A percentile compares a stretch with the other conserved stretches of the same genome.
Conservation (phyloP, 495 filamentous ascomycete species). For the Xylaria castorea region DNA sequence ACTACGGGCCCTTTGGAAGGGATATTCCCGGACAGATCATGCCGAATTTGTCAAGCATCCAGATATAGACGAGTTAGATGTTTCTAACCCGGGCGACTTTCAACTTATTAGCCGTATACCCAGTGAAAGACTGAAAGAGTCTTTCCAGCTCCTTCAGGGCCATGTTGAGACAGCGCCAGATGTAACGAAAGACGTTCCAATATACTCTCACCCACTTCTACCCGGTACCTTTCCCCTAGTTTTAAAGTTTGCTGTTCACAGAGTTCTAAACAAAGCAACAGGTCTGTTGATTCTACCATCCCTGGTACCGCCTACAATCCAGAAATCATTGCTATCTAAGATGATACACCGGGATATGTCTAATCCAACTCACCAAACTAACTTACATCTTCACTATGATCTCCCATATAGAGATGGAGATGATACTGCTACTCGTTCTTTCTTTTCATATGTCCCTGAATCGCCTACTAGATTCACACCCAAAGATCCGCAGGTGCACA, state of each 20-base stretch:
- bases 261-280: conserved; percentile 41
- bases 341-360: conserved; percentile 84
- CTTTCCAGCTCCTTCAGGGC: conserved; percentile 46
- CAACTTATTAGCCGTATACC: conserved; percentile 46
- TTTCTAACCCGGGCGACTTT: conserved; percentile 42
- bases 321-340: conserved; percentile 68
- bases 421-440: conserved; percentile 41
- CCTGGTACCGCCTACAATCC: conserved; percentile 70
- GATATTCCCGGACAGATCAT: conserved; percentile 49
- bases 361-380: conserved; percentile 77
- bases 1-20: conserved; percentile 70
- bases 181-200: conserved; percentile 49
- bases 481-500: conserved; percentile 71
- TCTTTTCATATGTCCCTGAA: conserved; percentile 53
- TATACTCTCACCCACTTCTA: conserved; percentile 53
- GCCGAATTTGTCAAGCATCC: conserved; percentile 45
- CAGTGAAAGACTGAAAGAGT: conserved; percentile 41
- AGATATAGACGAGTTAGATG: conserved; percentile 52
- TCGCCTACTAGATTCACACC: conserved; percentile 60
- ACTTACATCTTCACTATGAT: conserved; percentile 82
- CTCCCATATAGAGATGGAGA: conserved; percentile 64
- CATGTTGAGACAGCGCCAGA: conserved; percentile 34
- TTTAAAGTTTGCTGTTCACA: not conserved
- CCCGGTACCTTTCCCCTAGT: conserved; percentile 40
- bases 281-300: conserved; percentile 78